Evolutionary conservation across 202 grass and related monocot genomes (phyloP), one percentile per base, ranked within the genome.

Genomic region (Setaria viridis): DNA sequence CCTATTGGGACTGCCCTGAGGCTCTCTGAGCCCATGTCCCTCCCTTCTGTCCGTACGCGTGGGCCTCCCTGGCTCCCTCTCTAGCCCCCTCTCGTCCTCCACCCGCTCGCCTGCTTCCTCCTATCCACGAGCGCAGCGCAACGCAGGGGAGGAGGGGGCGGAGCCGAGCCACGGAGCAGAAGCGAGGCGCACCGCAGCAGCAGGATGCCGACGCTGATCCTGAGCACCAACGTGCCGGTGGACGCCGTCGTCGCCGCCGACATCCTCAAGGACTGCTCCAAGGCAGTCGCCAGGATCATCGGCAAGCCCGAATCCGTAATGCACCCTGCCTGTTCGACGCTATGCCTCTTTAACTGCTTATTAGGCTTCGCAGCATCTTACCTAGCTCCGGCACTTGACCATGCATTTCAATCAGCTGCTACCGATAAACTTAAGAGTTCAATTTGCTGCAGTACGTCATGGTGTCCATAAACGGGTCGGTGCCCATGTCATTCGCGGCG

Each of bases 231-330:
- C 87, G 85, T 95, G 71, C 96, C 96, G 63, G 89, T 99, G 62
- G 96, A 99, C 74, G 93, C 96, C 16, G 93, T 99, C 46, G 85
- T 63, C 19, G 88, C 96, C 78, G 87, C 96, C 67, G 96, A 98
- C 87, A 95, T 98, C 74, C 88, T 98, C 71, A 85, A 89, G 89
- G 96, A 95, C 73, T 99, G 91, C 85, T 92, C 87, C 75, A 88
- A 71, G 67, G 84, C 84, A 2, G 75, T 98, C 11, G 91, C 95
- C 89, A 98, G 81, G 83, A 89, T 92, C 84, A 95, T 98, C 67
- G 96, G 93, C 88, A 98, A 98, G 78, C 96, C 96, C 47, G 96
- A 98, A 80, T 95, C 96, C 21, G 96, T 98, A 85, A 25, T 17
- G 82, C 84, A 7, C 77, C 2, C 76, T 30, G 17, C n/a, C 56